A percentile compares a stretch with the other conserved stretches of the same genome.
Conservation (phyloP, 345 rosid genomes). For the Heritiera littoralis region DNA sequence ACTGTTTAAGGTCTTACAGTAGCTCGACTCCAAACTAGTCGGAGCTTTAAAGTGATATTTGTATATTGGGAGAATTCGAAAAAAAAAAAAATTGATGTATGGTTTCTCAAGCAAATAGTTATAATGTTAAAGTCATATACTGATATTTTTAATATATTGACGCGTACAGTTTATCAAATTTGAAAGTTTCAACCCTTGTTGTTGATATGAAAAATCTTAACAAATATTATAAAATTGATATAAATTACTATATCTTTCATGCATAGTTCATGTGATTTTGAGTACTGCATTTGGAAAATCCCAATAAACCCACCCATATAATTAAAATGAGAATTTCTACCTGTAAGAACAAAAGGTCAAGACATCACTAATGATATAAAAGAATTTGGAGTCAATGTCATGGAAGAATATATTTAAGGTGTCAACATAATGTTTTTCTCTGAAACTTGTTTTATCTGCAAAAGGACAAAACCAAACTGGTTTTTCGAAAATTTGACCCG, state of each 20-base stretch:
- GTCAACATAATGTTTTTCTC: not conserved
- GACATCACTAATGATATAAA: not conserved
- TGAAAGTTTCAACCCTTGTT: not conserved
- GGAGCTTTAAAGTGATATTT: too few species aligned
- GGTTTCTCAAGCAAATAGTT: not conserved
- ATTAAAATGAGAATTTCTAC: not conserved
- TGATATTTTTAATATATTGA: too few species aligned
- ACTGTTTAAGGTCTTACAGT: too few species aligned
- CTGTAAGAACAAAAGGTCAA: not conserved
- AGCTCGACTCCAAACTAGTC: too few species aligned
- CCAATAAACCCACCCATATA: not conserved
- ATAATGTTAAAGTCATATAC: not conserved
- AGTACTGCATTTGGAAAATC: not conserved
- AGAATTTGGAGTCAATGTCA: not conserved
- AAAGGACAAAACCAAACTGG: not conserved
- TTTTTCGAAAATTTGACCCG: not conserved
- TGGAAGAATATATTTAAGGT: not conserved
- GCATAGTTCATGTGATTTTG: not conserved
- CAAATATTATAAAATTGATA: not conserved
- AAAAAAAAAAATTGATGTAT: too few species aligned
- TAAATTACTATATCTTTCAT: not conserved
- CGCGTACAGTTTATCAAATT: not conserved
- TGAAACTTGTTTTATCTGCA: conserved; percentile 12
- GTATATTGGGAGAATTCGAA: too few species aligned
- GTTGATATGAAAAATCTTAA: not conserved